These are phyloP conservation scores for Ambrosia trifida DNA, from an alignment of 129 eudicot genomes.

Conservation along the genomic window DNA sequence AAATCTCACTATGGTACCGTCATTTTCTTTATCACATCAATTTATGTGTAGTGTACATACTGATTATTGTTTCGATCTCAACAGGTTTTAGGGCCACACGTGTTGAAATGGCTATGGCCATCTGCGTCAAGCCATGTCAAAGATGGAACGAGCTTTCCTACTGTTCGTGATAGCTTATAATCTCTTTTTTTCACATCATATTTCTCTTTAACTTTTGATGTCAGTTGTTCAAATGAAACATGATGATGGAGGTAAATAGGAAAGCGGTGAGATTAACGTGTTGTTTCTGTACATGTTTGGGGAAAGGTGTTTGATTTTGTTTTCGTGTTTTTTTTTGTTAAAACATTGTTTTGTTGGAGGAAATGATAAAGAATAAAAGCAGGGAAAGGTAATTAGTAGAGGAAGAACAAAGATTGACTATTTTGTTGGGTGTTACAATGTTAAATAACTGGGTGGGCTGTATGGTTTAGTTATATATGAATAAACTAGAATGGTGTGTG, in stretches of 20 bases:
- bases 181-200: slow-evolving; percentile 10
- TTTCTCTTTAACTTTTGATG: slow-evolving; percentile 2
- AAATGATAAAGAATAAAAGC: neutral
- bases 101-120: slow-evolving; percentile 76
- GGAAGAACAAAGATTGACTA: slow-evolving; percentile 4
- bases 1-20: slow-evolving; percentile 63
- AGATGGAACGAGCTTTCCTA: slow-evolving; percentile 77
- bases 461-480: too few species aligned
- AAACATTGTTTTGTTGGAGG: neutral
- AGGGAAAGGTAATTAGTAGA: neutral
- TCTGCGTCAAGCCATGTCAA: slow-evolving; percentile 69
- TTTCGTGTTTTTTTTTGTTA: neutral
- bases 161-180: slow-evolving; percentile 55
- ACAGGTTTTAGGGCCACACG: slow-evolving; percentile 76
- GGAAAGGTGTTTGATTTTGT: slow-evolving; percentile 6
- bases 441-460: too few species aligned
- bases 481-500: too few species aligned
- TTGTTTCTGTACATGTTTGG: slow-evolving; percentile 18
- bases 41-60: neutral
- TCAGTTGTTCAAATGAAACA: neutral
- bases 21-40: neutral
- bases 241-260: slow-evolving; percentile 29
- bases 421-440: neutral
- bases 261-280: slow-evolving; percentile 23
- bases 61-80: neutral